Percentiles rank a stretch among this genome's conserved stretches.
Evolutionary conservation across 345 rosid species (phyloP).

Genomic region (Aquilaria malaccensis): DNA sequence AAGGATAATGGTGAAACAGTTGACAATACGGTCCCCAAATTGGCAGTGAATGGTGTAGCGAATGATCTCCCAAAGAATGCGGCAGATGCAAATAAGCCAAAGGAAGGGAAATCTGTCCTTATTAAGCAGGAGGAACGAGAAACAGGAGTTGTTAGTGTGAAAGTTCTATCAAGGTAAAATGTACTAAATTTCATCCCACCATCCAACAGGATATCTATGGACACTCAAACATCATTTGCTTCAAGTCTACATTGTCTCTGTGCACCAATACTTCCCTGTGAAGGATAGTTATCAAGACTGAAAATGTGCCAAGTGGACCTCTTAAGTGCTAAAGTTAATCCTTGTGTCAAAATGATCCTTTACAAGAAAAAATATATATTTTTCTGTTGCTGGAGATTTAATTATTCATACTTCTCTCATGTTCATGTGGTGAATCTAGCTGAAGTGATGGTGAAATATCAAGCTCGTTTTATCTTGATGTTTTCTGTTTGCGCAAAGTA

Average conservation of each 20-base stretch:
- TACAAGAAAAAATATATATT: too few species aligned
- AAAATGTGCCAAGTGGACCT: too few species aligned
- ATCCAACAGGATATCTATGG: background rate
- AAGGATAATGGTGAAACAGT: constrained; percentile 39
- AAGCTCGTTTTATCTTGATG: too few species aligned
- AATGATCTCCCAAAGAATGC: constrained; percentile 35
- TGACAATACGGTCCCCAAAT: constrained; percentile 39
- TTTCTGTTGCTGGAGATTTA: too few species aligned
- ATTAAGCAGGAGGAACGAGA: constrained; percentile 97
- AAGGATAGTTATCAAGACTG: too few species aligned
- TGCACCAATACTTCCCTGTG: too few species aligned
- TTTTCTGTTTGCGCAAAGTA: too few species aligned
- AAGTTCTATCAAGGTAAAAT: constrained; percentile 65
- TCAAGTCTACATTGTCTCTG: background rate
- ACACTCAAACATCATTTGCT: background rate
- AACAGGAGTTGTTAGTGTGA: constrained; percentile 87
- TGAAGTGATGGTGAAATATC: too few species aligned
- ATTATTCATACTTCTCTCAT: too few species aligned
- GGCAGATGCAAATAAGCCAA: constrained; percentile 30
- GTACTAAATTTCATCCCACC: background rate
- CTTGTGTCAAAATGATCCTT: too few species aligned
- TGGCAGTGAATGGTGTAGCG: constrained; percentile 49
- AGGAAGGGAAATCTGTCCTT: constrained; percentile 81
- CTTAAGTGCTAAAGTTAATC: background rate
- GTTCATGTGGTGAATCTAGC: too few species aligned